Evolutionary conservation across 441 rosid species (phyloP).

Genomic region (Kokia cookei): DNA sequence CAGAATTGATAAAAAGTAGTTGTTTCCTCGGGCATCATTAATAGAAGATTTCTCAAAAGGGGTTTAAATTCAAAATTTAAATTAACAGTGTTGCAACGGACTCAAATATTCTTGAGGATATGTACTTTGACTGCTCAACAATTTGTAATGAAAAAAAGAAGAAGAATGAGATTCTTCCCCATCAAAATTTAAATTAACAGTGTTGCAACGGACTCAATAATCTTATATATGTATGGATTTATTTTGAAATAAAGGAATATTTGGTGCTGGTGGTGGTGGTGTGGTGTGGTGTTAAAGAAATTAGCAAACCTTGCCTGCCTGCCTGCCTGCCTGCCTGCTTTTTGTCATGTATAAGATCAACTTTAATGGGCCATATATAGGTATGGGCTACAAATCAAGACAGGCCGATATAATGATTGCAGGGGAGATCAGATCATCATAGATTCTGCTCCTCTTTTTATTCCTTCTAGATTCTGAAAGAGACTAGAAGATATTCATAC

Average conservation of each 20-base stretch:
- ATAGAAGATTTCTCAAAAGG: background rate
- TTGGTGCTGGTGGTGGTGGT: background rate
- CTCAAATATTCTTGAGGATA: too few relatives aligned
- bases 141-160: background rate
- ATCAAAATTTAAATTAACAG: too few relatives aligned
- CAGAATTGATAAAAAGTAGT: too few relatives aligned
- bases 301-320: background rate
- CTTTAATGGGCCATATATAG: constrained; percentile 12
- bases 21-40: too few relatives aligned
- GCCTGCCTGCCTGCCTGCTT: too few relatives aligned
- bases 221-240: background rate
- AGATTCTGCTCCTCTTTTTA: background rate
- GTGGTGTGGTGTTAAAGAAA: background rate
- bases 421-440: background rate
- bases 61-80: background rate
- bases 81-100: background rate
- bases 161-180: background rate
- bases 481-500: background rate
- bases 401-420: background rate
- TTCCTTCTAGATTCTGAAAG: background rate
- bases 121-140: background rate
- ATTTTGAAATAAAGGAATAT: constrained; percentile 3
- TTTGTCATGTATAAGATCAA: background rate
- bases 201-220: too few relatives aligned
- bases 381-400: constrained; percentile 1